Evolutionary conservation across 352 stramenopile genomes (phyloP).

Genomic region (Hyaloperonospora arabidopsidis): DNA sequence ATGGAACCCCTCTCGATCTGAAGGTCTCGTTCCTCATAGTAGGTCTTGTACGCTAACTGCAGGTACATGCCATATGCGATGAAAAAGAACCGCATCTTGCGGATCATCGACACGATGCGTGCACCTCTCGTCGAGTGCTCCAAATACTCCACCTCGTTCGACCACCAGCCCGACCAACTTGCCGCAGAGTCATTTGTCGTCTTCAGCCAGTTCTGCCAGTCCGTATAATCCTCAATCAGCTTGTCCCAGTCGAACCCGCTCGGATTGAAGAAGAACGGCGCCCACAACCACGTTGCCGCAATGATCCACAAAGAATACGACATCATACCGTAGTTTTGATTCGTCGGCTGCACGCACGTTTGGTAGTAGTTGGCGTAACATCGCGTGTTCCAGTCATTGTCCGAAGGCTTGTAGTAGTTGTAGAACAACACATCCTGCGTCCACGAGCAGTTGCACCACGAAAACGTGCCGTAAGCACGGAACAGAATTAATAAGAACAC

Average conservation of each 20-base stretch:
- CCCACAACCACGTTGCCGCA: conserved; percentile 82
- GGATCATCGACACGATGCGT: conserved; percentile 61
- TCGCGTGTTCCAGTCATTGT: conserved; percentile 70
- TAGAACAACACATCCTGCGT: conserved; percentile 65
- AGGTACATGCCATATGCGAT: conserved; percentile 73
- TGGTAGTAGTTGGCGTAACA: conserved; percentile 85
- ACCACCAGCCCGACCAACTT: conserved; percentile 86
- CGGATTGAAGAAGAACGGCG: conserved; percentile 93
- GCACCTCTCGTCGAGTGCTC: conserved; percentile 63
- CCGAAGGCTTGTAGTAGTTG: conserved; percentile 62
- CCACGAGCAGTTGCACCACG: conserved; percentile 86
- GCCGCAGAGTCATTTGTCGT: conserved; percentile 81
- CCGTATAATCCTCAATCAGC: conserved; percentile 89
- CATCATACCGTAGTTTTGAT: conserved; percentile 96
- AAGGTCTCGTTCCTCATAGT: conserved; percentile 58
- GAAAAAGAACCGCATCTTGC: conserved; percentile 80
- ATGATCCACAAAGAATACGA: conserved; percentile 97
- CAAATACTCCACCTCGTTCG: conserved; percentile 72
- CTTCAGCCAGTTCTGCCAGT: conserved; percentile 93
- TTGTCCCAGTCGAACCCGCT: conserved; percentile 98
- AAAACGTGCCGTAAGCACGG: conserved; percentile 90
- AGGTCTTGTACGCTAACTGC: conserved; percentile 71
- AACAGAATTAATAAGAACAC: conserved; percentile 78
- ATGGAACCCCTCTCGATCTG: conserved; percentile 53
- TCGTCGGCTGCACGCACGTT: conserved; percentile 88